A percentile compares a stretch with the other conserved stretches of the same genome.
Conservation (phyloP, 208 protist species). For the Trypanosoma avium region DNA sequence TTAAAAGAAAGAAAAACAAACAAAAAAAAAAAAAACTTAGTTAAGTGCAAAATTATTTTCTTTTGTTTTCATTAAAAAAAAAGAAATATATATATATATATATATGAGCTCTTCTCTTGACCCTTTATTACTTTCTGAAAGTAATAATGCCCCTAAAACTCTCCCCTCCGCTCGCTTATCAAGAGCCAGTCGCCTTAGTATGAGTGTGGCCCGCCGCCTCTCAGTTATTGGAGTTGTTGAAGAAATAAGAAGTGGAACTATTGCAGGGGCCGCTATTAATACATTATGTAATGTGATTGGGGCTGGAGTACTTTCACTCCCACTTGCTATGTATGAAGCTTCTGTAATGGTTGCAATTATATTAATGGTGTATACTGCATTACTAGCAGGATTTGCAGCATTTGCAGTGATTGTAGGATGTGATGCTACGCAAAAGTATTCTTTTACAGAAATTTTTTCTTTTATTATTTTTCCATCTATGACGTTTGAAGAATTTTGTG, state of each 20-base stretch:
- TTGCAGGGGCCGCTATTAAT: constrained; percentile 55
- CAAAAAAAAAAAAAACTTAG: not conserved
- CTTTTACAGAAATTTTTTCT: constrained; percentile 58
- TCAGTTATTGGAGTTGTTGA: constrained; percentile 39
- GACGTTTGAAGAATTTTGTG: constrained; percentile 49
- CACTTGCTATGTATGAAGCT: constrained; percentile 64
- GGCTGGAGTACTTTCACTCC: constrained; percentile 65
- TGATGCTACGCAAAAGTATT: constrained; percentile 54
- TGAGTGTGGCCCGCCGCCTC: constrained; percentile 41
- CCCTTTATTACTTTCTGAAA: constrained; percentile 3
- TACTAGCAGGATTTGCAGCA: constrained; percentile 45
- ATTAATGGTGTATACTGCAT: constrained; percentile 36
- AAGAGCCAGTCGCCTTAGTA: constrained; percentile 46
- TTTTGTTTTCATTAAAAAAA: not conserved
- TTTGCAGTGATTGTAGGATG: constrained; percentile 58
- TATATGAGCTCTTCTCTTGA: constrained; percentile 7
- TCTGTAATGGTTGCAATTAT: constrained; percentile 42
- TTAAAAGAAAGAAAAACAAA: not conserved
- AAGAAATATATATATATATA: too few species aligned
- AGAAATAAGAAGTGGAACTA: constrained; percentile 36
- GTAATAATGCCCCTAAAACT: not conserved
- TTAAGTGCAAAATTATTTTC: not conserved
- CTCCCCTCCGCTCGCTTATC: constrained; percentile 33
- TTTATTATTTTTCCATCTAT: constrained; percentile 51
- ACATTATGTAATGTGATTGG: constrained; percentile 79